Percentiles rank a stretch among this genome's conserved stretches.
phyloP scores from a whole-genome alignment of 306 rosid species.

The Fragaria nilgerrensis region DNA sequence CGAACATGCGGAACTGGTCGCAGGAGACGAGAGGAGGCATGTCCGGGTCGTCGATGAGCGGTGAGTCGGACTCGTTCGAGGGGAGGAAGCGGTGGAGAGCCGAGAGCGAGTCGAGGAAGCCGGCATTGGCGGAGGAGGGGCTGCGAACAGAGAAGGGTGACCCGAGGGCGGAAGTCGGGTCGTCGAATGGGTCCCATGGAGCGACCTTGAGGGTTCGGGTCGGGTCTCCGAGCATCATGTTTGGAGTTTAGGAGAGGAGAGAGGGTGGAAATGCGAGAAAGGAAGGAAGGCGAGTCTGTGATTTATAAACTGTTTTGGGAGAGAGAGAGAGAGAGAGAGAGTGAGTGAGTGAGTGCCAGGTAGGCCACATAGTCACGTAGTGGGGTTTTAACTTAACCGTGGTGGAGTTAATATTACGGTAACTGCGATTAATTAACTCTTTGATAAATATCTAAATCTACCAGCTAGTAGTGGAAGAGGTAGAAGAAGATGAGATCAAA shows the following conservation, averaged over 20 bases:
- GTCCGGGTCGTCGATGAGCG: constrained; percentile 35
- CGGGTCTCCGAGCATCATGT: constrained; percentile 38
- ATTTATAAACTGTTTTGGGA: constrained; percentile 23
- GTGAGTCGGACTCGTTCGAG: constrained; percentile 35
- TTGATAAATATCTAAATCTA: constrained; percentile 4
- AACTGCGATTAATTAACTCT: constrained; percentile 30
- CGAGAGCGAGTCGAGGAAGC: constrained; percentile 32
- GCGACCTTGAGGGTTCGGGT: constrained; percentile 40
- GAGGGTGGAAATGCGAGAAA: neutral
- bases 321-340: neutral
- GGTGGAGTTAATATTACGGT: constrained; percentile 31
- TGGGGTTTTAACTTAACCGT: constrained; percentile 32
- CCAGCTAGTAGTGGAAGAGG: neutral
- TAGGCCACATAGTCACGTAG: neutral
- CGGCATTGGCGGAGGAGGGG: constrained; percentile 27
- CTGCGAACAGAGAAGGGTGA: constrained; percentile 28
- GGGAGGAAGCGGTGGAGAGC: constrained; percentile 46
- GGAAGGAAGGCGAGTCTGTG: neutral
- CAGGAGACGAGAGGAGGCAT: constrained; percentile 42
- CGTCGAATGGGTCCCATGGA: constrained; percentile 38
- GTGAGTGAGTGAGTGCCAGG: constrained; percentile 9
- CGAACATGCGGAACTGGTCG: constrained; percentile 82
- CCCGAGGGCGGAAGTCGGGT: neutral
- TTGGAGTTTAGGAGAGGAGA: neutral
- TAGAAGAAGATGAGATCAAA: neutral